Conservation (phyloP, 1,284 basidiomycete genomes). For the Schizophyllum commune region DNA sequence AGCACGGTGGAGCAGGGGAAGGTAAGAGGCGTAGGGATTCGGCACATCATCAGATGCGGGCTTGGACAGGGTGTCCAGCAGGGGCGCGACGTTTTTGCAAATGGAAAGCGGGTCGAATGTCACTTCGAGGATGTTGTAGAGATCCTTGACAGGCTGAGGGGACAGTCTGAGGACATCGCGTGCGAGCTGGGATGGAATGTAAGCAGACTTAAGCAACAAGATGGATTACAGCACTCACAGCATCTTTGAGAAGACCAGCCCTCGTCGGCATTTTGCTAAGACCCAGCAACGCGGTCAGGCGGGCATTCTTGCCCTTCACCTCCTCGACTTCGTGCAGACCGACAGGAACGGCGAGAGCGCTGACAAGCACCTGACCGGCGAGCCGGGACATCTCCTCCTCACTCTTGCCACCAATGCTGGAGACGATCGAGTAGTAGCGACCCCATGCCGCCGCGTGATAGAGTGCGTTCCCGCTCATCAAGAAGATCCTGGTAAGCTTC, state of each 20-base stretch:
- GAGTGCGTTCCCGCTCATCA: constrained; percentile 88
- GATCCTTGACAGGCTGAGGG: constrained; percentile 65
- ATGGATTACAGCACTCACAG: constrained; percentile 34
- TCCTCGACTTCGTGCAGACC: constrained; percentile 69
- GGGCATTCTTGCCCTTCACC: constrained; percentile 52
- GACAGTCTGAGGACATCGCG: constrained; percentile 85
- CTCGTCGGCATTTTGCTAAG: constrained; percentile 84
- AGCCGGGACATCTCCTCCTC: constrained; percentile 78
- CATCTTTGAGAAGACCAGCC: constrained; percentile 77
- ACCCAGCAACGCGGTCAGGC: constrained; percentile 84
- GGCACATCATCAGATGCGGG: constrained; percentile 23
- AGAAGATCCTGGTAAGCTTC: constrained; percentile 94
- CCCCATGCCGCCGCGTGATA: constrained; percentile 98
- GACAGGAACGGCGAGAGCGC: constrained; percentile 91
- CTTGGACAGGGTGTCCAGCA: constrained; percentile 61
- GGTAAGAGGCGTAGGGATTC: constrained; percentile 68
- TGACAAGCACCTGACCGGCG: constrained; percentile 89
- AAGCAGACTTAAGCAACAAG: constrained; percentile 20
- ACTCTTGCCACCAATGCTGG: constrained; percentile 56
- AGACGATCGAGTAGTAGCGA: constrained; percentile 58
- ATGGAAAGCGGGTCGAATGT: constrained; percentile 94
- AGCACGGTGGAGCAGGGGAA: constrained; percentile 87
- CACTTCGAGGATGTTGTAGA: constrained; percentile 90
- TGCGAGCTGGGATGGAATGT: constrained; percentile 39
- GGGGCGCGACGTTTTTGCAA: constrained; percentile 76